Percentiles rank a stretch among this genome's conserved stretches.
phyloP scores from a whole-genome alignment of 1,284 basidiomycete species.

The Phlebopus sp. region DNA sequence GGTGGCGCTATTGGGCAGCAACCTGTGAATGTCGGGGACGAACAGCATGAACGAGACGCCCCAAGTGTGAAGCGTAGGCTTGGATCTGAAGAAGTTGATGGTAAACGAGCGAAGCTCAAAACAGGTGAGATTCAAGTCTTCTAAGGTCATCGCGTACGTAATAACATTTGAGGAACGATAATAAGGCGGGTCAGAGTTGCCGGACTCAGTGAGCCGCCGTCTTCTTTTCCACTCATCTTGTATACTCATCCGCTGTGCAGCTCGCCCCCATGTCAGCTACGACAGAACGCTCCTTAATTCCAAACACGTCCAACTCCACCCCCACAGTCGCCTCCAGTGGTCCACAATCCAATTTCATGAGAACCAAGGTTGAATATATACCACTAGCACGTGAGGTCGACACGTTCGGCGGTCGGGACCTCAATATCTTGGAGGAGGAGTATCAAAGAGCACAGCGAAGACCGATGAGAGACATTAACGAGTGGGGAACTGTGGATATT shows the following conservation, averaged over 20 bases:
- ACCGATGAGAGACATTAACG: slow-evolving; percentile 67
- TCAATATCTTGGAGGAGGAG: slow-evolving; percentile 69
- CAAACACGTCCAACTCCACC: slow-evolving; percentile 14
- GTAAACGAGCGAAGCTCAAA: slow-evolving; percentile 66
- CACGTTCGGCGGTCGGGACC: slow-evolving; percentile 84
- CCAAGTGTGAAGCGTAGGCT: slow-evolving; percentile 68
- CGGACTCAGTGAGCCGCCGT: slow-evolving; percentile 34
- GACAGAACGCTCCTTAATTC: slow-evolving; percentile 18
- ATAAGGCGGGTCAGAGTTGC: slow-evolving; percentile 40
- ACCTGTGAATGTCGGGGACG: slow-evolving; percentile 11
- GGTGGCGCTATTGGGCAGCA: slow-evolving; percentile 7
- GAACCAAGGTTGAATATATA: slow-evolving; percentile 89
- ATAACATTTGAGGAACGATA: slow-evolving; percentile 27
- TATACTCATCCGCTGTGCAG: slow-evolving; percentile 19
- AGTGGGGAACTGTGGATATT: slow-evolving; percentile 86
- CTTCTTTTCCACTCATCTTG: slow-evolving; percentile 9
- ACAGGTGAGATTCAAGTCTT: slow-evolving; percentile 46
- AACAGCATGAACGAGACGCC: slow-evolving; percentile 40
- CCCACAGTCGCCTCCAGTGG: slow-evolving; percentile 26
- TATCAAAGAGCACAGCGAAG: slow-evolving; percentile 51
- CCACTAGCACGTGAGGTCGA: slow-evolving; percentile 78
- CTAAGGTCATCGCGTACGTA: slow-evolving; percentile 23
- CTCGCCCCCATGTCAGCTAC: slow-evolving; percentile 20
- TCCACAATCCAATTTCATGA: slow-evolving; percentile 47
- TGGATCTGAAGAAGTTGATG: slow-evolving; percentile 60